Evolutionary conservation across 495 filamentous ascomycete genomes (phyloP).

Genomic region (Aspergillus haitiensis): DNA sequence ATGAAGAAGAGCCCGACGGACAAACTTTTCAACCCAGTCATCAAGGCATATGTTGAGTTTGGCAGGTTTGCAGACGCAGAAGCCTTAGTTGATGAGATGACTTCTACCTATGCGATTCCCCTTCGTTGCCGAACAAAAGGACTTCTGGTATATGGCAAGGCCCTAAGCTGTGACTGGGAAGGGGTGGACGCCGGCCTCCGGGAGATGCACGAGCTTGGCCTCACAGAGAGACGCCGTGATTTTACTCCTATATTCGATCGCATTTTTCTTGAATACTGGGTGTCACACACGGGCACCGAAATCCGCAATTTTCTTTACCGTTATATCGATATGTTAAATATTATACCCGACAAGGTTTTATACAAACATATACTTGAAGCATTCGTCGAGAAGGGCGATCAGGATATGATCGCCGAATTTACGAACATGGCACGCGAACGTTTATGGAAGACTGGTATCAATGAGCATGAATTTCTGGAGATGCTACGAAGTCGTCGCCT

Average conservation of each 20-base stretch:
- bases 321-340: slow-evolving; percentile 37
- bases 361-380: slow-evolving; percentile 46
- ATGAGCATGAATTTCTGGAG: slow-evolving; percentile 31
- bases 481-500: slow-evolving; percentile 33
- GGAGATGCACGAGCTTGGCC: slow-evolving; percentile 41
- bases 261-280: slow-evolving; percentile 48
- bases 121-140: slow-evolving; percentile 43
- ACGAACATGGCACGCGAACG: slow-evolving; percentile 30
- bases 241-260: slow-evolving; percentile 42
- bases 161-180: slow-evolving; percentile 45
- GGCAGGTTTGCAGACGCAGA: slow-evolving; percentile 41
- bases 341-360: slow-evolving; percentile 42
- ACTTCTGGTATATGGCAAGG: slow-evolving; percentile 38
- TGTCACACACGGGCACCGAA: slow-evolving; percentile 33
- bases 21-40: slow-evolving; percentile 46
- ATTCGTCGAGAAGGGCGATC: slow-evolving; percentile 40
- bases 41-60: slow-evolving; percentile 43
- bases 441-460: slow-evolving; percentile 36
- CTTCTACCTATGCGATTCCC: slow-evolving; percentile 27
- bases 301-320: slow-evolving; percentile 39
- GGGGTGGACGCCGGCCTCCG: slow-evolving; percentile 38
- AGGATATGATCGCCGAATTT: slow-evolving; percentile 32
- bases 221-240: slow-evolving; percentile 30
- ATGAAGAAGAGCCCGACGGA: slow-evolving; percentile 35
- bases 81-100: slow-evolving; percentile 40